Evolutionary conservation across 208 protist species (phyloP).

Genomic region (Endotrypanum monterogeii): DNA sequence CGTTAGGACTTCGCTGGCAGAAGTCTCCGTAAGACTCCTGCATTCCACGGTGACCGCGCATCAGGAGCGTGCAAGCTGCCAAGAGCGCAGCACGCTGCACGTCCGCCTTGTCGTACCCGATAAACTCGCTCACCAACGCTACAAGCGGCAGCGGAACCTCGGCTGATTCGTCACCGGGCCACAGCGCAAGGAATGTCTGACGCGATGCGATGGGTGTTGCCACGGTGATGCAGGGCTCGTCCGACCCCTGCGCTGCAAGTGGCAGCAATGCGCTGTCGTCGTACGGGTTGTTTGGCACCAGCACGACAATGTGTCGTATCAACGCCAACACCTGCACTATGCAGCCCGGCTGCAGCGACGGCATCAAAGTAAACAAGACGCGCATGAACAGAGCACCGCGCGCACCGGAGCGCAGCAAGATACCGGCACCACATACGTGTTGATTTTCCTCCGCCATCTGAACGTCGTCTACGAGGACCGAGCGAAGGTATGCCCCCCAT

Average conservation of each 20-base stretch:
- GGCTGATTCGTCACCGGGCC: constrained; percentile 33
- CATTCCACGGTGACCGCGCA: constrained; percentile 43
- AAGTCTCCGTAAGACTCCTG: constrained; percentile 49
- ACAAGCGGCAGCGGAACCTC: constrained; percentile 48
- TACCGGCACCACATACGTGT: constrained; percentile 36
- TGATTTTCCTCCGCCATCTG: constrained; percentile 27
- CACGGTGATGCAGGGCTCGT: constrained; percentile 30
- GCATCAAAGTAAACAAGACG: constrained; percentile 35
- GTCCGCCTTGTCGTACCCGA: constrained; percentile 31
- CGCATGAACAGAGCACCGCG: constrained; percentile 39
- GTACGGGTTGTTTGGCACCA: constrained; percentile 31
- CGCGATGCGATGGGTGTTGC: constrained; percentile 26
- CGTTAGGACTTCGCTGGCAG: constrained; percentile 42
- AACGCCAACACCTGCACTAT: constrained; percentile 33
- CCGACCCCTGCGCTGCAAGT: constrained; percentile 21
- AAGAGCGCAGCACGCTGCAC: constrained; percentile 39
- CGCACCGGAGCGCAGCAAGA: constrained; percentile 47
- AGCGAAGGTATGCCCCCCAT: constrained; percentile 16
- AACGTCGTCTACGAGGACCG: constrained; percentile 6
- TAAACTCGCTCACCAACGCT: constrained; percentile 36
- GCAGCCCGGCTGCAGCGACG: constrained; percentile 25
- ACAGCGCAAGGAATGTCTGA: constrained; percentile 40
- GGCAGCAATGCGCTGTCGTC: constrained; percentile 53
- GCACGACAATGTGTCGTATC: constrained; percentile 44
- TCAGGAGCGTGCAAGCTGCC: constrained; percentile 36